Evolutionary conservation across 352 stramenopile species (phyloP).

Genomic region (Phytophthora lateralis): DNA sequence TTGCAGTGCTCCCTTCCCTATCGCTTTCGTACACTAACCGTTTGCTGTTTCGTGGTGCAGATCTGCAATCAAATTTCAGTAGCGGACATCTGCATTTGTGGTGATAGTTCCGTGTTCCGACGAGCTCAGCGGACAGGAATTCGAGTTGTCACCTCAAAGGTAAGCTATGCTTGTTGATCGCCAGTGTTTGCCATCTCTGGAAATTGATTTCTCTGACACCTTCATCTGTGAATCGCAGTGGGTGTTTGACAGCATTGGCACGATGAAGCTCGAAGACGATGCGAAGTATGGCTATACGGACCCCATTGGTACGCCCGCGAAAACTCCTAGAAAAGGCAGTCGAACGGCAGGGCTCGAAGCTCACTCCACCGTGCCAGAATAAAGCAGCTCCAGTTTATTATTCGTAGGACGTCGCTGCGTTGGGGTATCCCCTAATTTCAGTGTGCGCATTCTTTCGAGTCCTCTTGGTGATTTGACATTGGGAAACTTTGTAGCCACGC

Average conservation of each 20-base stretch:
- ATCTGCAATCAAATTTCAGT: conserved; percentile 80
- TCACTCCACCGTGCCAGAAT: conserved; percentile 33
- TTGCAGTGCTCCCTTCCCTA: not conserved
- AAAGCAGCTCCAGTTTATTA: conserved; percentile 20
- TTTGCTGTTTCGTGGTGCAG: conserved; percentile 31
- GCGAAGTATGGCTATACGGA: conserved; percentile 32
- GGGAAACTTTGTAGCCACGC: conserved; percentile 14
- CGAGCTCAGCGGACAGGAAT: conserved; percentile 61
- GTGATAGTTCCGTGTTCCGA: conserved; percentile 63
- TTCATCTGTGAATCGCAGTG: conserved; percentile 36
- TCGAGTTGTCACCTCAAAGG: conserved; percentile 70
- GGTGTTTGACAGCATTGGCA: conserved; percentile 80
- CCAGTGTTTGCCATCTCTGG: not conserved
- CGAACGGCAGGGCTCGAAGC: conserved; percentile 33
- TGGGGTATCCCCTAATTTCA: conserved; percentile 20
- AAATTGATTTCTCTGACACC: not conserved
- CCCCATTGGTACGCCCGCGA: conserved; percentile 8
- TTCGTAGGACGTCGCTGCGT: conserved; percentile 3
- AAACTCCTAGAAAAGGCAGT: conserved; percentile 22
- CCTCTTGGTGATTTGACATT: conserved; percentile 15
- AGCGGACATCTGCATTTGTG: conserved; percentile 67
- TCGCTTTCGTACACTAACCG: conserved; percentile 1
- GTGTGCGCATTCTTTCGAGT: conserved; percentile 24
- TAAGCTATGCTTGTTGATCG: conserved; percentile 20
- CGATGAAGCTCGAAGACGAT: conserved; percentile 64